Evolutionary conservation across 2,329 filamentous ascomycete species (phyloP).

Genomic region (Pseudogymnoascus pannorum): DNA sequence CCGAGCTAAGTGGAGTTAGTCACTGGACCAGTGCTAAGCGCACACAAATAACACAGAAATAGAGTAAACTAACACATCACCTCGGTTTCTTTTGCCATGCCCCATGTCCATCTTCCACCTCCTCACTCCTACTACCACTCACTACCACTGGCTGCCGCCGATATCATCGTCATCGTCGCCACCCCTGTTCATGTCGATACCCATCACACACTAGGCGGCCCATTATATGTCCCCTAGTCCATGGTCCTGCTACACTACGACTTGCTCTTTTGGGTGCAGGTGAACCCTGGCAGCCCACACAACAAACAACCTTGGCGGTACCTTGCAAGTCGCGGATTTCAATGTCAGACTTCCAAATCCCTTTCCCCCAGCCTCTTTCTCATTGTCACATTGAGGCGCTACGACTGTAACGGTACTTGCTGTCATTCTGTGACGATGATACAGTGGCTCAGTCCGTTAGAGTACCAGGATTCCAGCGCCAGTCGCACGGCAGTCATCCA

Average conservation of each 20-base stretch:
- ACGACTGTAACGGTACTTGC: not conserved
- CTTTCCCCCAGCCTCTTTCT: not conserved
- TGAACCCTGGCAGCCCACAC: not conserved
- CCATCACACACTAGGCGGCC: slow-evolving; percentile 1
- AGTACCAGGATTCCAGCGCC: not conserved
- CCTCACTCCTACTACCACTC: not conserved
- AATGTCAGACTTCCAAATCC: not conserved
- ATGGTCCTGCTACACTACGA: not conserved
- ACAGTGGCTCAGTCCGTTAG: not conserved
- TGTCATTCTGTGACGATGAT: not conserved
- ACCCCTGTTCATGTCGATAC: not conserved
- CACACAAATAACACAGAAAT: not conserved
- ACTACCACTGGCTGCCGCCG: no score
- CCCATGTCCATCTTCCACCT: not conserved
- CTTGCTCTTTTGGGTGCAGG: not conserved
- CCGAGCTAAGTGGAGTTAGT: not conserved
- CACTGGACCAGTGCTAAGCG: not conserved
- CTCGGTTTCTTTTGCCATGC: not conserved
- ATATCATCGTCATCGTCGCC: not conserved
- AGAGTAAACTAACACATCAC: no score
- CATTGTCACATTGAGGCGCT: not conserved
- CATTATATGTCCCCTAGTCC: not conserved
- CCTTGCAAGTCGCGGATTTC: not conserved
- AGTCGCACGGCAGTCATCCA: not conserved
- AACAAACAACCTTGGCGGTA: not conserved